Conservation (phyloP, 2,329 filamentous ascomycete genomes). For the Cercospora nicotianae region DNA sequence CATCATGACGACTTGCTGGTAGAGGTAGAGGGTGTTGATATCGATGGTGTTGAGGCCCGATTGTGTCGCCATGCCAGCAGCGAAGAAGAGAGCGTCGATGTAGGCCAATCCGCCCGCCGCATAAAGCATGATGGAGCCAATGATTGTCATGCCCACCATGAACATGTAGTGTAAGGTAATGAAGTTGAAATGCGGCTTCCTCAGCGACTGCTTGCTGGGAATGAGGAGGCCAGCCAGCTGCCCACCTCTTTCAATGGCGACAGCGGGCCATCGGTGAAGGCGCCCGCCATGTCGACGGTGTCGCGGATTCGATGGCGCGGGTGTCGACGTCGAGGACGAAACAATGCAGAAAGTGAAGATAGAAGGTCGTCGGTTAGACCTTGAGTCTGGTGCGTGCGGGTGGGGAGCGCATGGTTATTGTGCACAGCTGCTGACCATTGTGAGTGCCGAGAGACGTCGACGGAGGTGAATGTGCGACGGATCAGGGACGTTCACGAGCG, state of each 20-base stretch:
- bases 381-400: constrained; percentile 1
- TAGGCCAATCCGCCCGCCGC: constrained; percentile 61
- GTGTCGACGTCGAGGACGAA: not conserved
- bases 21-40: constrained; percentile 48
- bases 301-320: not conserved
- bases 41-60: constrained; percentile 81
- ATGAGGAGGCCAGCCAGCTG: constrained; percentile 24
- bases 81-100: constrained; percentile 86
- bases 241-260: constrained; percentile 26
- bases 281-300: not conserved
- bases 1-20: constrained; percentile 65
- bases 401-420: constrained; percentile 3
- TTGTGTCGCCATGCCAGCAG: constrained; percentile 83
- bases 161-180: constrained; percentile 81
- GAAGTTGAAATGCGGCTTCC: constrained; percentile 72
- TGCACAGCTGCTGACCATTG: constrained; percentile 2
- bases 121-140: constrained; percentile 77
- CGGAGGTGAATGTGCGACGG: not conserved
- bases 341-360: not conserved
- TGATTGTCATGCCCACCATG: constrained; percentile 70
- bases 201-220: constrained; percentile 21
- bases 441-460: not conserved
- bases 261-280: constrained; percentile 6
- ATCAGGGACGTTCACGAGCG: not conserved
- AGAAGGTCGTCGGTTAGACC: constrained; percentile 5